Evolutionary conservation across 1,139 yeast species (phyloP).

Genomic region (Geotrichum fermentans): DNA sequence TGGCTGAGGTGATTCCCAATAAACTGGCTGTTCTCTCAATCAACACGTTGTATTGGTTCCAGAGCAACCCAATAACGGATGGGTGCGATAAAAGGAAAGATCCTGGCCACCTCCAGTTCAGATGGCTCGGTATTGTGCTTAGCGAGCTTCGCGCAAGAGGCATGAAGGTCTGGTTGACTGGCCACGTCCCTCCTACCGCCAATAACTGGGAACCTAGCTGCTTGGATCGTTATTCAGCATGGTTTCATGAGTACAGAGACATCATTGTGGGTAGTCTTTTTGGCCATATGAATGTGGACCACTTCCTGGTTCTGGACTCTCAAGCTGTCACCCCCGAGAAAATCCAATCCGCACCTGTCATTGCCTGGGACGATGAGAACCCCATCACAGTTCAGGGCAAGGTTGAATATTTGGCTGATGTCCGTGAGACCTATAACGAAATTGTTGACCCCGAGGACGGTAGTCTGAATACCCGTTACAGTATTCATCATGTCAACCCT

Average conservation of each 20-base stretch:
- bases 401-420: conserved; percentile 22
- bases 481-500: conserved; percentile 65
- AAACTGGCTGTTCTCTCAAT: conserved; percentile 72
- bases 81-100: conserved; percentile 66
- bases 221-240: conserved; percentile 63
- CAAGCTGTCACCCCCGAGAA: conserved; percentile 23
- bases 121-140: conserved; percentile 73
- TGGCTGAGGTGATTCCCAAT: conserved; percentile 71
- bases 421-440: conserved; percentile 19
- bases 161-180: conserved; percentile 81
- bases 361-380: conserved; percentile 20
- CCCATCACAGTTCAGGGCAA: conserved; percentile 14
- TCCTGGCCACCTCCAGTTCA: conserved; percentile 72
- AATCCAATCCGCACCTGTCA: conserved; percentile 15
- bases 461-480: conserved; percentile 51
- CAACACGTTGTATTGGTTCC: conserved; percentile 70
- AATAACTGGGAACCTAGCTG: conserved; percentile 72
- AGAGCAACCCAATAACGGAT: conserved; percentile 75
- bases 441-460: conserved; percentile 13
- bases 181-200: conserved; percentile 83
- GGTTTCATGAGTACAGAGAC: conserved; percentile 80
- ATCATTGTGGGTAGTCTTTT: conserved; percentile 74
- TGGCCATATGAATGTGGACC: conserved; percentile 89
- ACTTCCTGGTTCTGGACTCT: conserved; percentile 72
- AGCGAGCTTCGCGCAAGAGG: conserved; percentile 68